Percentiles rank a stretch among this genome's conserved stretches.
Conservation (phyloP, 73 alveolate genomes). For the Uronychia setigera region DNA sequence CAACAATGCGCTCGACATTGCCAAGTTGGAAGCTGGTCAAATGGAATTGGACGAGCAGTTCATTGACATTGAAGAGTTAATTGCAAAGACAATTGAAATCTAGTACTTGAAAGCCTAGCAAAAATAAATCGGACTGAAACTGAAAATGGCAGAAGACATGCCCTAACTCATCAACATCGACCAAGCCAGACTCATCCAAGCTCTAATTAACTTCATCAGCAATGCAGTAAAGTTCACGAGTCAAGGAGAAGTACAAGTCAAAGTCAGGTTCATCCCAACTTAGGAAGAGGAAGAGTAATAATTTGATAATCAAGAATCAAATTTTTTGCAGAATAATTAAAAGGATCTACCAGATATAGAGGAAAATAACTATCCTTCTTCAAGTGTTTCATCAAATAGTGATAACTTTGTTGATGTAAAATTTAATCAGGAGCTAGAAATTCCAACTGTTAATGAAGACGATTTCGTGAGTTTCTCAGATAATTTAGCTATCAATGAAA, state of each 20-base stretch:
- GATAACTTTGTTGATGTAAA: no score
- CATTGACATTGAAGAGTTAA: conserved; percentile 14
- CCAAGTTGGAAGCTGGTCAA: conserved; percentile 45
- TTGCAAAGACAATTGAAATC: conserved; percentile 35
- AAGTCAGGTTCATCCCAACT: not conserved
- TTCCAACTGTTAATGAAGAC: no score
- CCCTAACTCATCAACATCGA: not conserved
- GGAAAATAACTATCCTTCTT: no score
- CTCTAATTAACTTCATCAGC: not conserved
- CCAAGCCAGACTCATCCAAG: not conserved
- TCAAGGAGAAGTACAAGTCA: not conserved
- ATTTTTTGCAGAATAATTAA: no score
- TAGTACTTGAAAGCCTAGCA: conserved; percentile 35
- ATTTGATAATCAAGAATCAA: no score
- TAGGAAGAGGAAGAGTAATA: no score
- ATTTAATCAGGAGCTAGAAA: no score
- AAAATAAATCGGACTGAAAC: conserved; percentile 8
- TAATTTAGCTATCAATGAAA: no score
- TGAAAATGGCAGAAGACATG: conserved; percentile 13
- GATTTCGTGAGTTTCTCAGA: no score
- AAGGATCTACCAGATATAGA: no score
- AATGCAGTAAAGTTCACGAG: not conserved
- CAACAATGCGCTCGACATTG: conserved; percentile 48
- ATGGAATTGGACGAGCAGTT: conserved; percentile 30
- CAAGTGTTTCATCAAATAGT: no score